These are phyloP conservation scores for Apiospora rasikravindrae DNA, from an alignment of 2,329 filamentous ascomycete genomes.

Conservation along the genomic window DNA sequence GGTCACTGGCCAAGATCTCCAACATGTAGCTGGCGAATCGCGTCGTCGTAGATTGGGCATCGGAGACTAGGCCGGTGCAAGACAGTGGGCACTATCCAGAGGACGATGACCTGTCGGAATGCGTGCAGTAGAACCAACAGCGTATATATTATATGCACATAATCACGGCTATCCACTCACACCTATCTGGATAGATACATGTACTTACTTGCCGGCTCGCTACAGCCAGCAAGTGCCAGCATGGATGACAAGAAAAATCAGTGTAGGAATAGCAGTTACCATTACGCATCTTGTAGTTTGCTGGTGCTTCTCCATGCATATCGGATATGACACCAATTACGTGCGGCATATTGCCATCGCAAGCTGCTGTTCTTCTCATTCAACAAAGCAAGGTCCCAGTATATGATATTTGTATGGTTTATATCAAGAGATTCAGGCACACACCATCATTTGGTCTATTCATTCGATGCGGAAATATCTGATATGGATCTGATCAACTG, in stretches of 20 bases:
- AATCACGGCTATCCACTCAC: neutral
- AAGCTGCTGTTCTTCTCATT: neutral
- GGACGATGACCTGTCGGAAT: neutral
- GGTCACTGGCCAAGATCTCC: neutral
- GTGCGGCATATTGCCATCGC: neutral
- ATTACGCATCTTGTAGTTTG: neutral
- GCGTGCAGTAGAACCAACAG: neutral
- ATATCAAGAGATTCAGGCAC: neutral
- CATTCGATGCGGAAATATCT: neutral
- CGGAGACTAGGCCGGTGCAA: neutral
- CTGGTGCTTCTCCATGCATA: neutral
- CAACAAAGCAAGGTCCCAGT: neutral
- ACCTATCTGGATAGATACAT: neutral
- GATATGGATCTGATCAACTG: neutral
- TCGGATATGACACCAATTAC: too few species aligned
- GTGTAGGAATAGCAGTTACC: neutral
- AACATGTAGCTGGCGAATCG: neutral
- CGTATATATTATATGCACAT: neutral
- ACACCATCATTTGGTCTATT: neutral
- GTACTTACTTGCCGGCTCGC: neutral
- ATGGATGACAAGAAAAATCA: neutral
- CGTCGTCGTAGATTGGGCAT: neutral
- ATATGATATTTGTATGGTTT: neutral
- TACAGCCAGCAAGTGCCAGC: neutral
- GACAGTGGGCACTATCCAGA: neutral